Percentiles rank a stretch among this genome's conserved stretches.
Conservation (phyloP, 2,329 filamentous ascomycete species). For the Gyromitra esculenta region DNA sequence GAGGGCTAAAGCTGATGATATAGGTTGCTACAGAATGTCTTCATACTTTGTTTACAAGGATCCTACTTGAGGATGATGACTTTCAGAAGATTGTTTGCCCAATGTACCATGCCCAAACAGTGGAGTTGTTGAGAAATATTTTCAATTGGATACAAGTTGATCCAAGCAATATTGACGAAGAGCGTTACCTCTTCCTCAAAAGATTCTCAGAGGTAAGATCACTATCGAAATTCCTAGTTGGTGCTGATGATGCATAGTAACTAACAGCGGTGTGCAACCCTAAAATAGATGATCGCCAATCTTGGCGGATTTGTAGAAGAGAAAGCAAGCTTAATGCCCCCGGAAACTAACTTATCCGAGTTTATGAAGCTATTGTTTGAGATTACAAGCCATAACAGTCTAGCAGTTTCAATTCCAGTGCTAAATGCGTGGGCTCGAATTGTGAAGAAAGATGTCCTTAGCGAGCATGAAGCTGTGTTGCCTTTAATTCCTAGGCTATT, state of each 20-base stretch:
- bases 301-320: constrained; percentile 85
- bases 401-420: constrained; percentile 92
- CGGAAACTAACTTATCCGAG: constrained; percentile 72
- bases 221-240: constrained; percentile 2
- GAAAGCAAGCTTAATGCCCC: constrained; percentile 74
- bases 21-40: constrained; percentile 82
- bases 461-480: constrained; percentile 70
- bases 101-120: constrained; percentile 77
- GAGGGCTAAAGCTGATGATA: constrained; percentile 46
- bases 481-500: constrained; percentile 77
- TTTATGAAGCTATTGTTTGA: constrained; percentile 82
- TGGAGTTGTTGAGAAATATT: constrained; percentile 76
- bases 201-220: constrained; percentile 85
- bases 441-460: constrained; percentile 75
- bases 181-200: constrained; percentile 90
- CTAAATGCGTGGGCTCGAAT: constrained; percentile 89
- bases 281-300: constrained; percentile 78
- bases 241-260: constrained; percentile 21
- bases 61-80: constrained; percentile 78
- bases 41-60: constrained; percentile 81
- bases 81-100: constrained; percentile 80
- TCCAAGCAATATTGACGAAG: constrained; percentile 84
- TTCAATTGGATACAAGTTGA: constrained; percentile 84
- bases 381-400: constrained; percentile 83
- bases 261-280: constrained; percentile 29